A percentile compares a stretch with the other conserved stretches of the same genome.
These are phyloP conservation scores for Thelephora ganbajun DNA, from an alignment of 768 basidiomycete genomes.

Conservation along the genomic window DNA sequence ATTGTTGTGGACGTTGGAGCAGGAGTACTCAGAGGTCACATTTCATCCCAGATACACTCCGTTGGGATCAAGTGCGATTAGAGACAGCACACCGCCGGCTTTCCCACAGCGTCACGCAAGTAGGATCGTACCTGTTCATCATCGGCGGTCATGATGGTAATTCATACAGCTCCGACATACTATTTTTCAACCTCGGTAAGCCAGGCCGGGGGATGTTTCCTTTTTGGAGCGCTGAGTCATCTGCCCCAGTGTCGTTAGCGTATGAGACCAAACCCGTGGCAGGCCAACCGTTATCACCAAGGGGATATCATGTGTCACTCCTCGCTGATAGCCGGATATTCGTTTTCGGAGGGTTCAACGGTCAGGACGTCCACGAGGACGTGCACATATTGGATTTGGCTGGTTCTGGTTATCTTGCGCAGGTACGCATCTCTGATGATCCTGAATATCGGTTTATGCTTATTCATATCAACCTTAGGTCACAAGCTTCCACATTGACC, in stretches of 20 bases:
- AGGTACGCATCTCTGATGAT: conserved; percentile 28
- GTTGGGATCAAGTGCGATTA: conserved; percentile 29
- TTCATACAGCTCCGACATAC: conserved; percentile 59
- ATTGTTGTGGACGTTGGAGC: background rate
- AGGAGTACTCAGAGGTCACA: conserved; percentile 19
- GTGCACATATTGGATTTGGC: conserved; percentile 78
- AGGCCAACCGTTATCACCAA: conserved; percentile 54
- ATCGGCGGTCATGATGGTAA: conserved; percentile 79
- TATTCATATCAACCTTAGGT: conserved; percentile 2
- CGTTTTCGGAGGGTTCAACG: conserved; percentile 83
- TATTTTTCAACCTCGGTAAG: conserved; percentile 83
- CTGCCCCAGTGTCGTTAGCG: conserved; percentile 57
- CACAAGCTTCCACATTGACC: conserved; percentile 18
- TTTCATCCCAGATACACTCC: conserved; percentile 12
- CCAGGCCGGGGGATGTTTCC: conserved; percentile 15
- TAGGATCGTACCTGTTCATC: conserved; percentile 86
- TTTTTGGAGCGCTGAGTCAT: background rate
- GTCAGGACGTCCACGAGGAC: conserved; percentile 72
- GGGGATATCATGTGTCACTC: conserved; percentile 78
- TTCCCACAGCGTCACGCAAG: conserved; percentile 78
- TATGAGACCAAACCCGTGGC: conserved; percentile 62
- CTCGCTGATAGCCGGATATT: conserved; percentile 78
- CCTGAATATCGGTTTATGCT: background rate
- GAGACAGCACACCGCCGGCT: conserved; percentile 42
- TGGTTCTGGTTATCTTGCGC: conserved; percentile 78